Base-by-base conservation (phyloP, 805 yeast species). In the Millerago galiae region DNA sequence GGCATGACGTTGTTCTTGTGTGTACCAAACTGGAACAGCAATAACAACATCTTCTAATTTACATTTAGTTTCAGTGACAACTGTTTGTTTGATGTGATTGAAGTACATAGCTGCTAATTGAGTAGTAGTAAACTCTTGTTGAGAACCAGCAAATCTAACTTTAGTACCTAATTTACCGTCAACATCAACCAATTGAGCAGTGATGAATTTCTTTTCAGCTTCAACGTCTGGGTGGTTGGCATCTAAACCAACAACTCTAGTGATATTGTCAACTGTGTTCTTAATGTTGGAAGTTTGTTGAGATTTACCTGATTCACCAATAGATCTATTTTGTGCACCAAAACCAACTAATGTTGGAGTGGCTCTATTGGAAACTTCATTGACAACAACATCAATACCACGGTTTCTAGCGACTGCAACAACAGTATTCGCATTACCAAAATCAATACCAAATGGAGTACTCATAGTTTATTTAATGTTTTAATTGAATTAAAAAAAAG, bases 381-480 rank as follows among this genome's bases (percentile, higher is more conserved):
- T 93, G 71, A 93, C 98, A 59, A 93, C 87, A 59, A 93, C 83
- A 68, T 93, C 99, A 63, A 93, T 93, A 63, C 98, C 98, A 74
- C 98, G 83, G 80, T 91, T 93, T 67, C 91, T 84, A 50, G 99
- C 99, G 63, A 95, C 83, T 34, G 95, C 98, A 63, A 91, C 77
- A 55, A 91, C 97, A 51, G 96, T 81, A 75, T 78, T 85, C 75
- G 79, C 76, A 73, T 89, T 89, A 72, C 99, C 99, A 65, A 93
- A 83, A 79, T 93, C 99, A 68, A 93, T 82, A 74, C 99, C 99
- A 62, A 90, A 85, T 70, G 96, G 96, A 63, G 83, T 77, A 68
- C 95, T 85, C 96, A 88, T 89, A 34, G 39, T 42, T n/a, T 36
- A n/a, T 29, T 8, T n/a, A 29, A n/a, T 29, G 8, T n/a, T 14